Percentiles rank a stretch among this genome's conserved stretches.
phyloP scores from a whole-genome alignment of 495 filamentous ascomycete genomes.

The Hyaloscypha finlandica region DNA sequence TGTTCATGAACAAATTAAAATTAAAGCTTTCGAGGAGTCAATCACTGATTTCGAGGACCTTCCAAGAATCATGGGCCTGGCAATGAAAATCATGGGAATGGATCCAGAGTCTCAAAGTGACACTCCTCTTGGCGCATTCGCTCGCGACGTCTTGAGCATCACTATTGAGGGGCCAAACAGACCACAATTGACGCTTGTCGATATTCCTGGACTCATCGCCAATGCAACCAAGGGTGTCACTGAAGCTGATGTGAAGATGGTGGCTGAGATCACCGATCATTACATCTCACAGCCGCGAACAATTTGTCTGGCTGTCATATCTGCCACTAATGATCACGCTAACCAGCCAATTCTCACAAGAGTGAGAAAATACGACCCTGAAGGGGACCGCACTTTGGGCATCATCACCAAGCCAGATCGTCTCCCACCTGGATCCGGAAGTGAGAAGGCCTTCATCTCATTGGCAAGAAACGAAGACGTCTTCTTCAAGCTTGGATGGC shows the following conservation, averaged over 20 bases:
- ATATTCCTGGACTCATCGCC: constrained; percentile 64
- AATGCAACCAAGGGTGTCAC: constrained; percentile 45
- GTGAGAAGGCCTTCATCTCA: constrained; percentile 52
- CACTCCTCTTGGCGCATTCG: constrained; percentile 42
- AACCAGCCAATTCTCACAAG: constrained; percentile 50
- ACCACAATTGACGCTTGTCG: constrained; percentile 66
- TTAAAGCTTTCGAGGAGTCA: constrained; percentile 36
- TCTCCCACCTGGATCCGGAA: constrained; percentile 47
- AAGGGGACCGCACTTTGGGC: constrained; percentile 54
- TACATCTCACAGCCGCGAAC: constrained; percentile 60
- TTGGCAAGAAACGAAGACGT: constrained; percentile 63
- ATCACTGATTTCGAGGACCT: constrained; percentile 45
- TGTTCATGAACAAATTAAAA: constrained; percentile 31
- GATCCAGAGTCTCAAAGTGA: background rate
- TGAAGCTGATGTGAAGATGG: constrained; percentile 45
- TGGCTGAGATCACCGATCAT: constrained; percentile 50
- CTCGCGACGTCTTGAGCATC: constrained; percentile 63
- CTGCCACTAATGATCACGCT: constrained; percentile 51
- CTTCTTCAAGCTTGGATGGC: constrained; percentile 66
- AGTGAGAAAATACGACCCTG: constrained; percentile 44
- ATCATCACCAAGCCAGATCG: constrained; percentile 62
- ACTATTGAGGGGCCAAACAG: constrained; percentile 60
- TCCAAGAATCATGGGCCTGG: constrained; percentile 45
- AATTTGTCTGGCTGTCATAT: constrained; percentile 60
- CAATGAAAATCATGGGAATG: constrained; percentile 43